phyloP scores from a whole-genome alignment of 345 rosid genomes.

The thale cress (Arabidopsis thaliana) region TAIR10.1 NC_003074.8:23175501-23176000 shows the following conservation, averaged over 20 bases:
- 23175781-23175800: background rate
- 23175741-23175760: background rate
- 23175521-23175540: background rate
- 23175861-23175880: background rate
- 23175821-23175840: background rate
- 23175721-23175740: conserved; percentile 39
- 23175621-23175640: conserved; percentile 16
- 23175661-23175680: conserved; percentile 46
- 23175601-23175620: background rate
- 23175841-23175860: background rate
- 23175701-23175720: conserved; percentile 46
- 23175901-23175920: background rate
- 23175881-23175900: background rate
- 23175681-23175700: conserved; percentile 46
- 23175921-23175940: background rate
- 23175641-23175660: conserved; percentile 37
- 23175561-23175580: background rate
- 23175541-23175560: conserved; percentile 2
- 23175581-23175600: background rate
- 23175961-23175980: background rate
- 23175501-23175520: background rate
- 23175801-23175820: background rate
- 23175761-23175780: conserved; percentile 11
- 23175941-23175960: background rate
- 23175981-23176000: background rate